A percentile compares a stretch with the other conserved stretches of the same genome.
These are phyloP conservation scores for Daldinia caldariorum DNA, from an alignment of 495 filamentous ascomycete genomes.

Conservation along the genomic window DNA sequence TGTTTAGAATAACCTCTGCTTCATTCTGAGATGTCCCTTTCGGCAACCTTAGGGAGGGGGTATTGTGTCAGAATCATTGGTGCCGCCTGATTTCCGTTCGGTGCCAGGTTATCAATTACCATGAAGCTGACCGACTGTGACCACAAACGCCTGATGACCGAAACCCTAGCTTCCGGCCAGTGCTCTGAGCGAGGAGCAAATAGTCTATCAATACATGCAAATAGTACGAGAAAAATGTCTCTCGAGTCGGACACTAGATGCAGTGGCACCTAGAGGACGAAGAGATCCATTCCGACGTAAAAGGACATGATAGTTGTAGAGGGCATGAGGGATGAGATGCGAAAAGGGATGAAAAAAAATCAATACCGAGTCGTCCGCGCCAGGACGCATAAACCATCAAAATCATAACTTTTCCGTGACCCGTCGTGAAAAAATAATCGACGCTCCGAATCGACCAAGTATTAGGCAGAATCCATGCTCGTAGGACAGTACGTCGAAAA, in stretches of 20 bases:
- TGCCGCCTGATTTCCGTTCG: conserved; percentile 50
- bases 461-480: conserved; percentile 27
- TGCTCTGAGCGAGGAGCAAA: conserved; percentile 46
- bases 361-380: conserved; percentile 52
- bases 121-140: conserved; percentile 46
- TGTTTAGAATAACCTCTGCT: conserved; percentile 46
- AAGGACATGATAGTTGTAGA: conserved; percentile 36
- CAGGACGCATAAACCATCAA: conserved; percentile 44
- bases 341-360: conserved; percentile 47
- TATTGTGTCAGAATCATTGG: conserved; percentile 50
- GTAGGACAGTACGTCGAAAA: conserved; percentile 36
- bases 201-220: conserved; percentile 54
- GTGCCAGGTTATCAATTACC: conserved; percentile 47
- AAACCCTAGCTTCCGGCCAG: conserved; percentile 46
- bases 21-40: conserved; percentile 46
- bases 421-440: conserved; percentile 50
- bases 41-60: conserved; percentile 47
- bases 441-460: conserved; percentile 45
- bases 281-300: conserved; percentile 45
- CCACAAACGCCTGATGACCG: conserved; percentile 50
- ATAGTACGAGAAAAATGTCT: conserved; percentile 34
- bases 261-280: conserved; percentile 27
- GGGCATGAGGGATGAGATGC: conserved; percentile 38
- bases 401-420: conserved; percentile 62
- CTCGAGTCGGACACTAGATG: conserved; percentile 30